These are phyloP conservation scores for Solanum chmielewskii DNA, from an alignment of 257 asterid genomes.

Conservation along the genomic window DNA sequence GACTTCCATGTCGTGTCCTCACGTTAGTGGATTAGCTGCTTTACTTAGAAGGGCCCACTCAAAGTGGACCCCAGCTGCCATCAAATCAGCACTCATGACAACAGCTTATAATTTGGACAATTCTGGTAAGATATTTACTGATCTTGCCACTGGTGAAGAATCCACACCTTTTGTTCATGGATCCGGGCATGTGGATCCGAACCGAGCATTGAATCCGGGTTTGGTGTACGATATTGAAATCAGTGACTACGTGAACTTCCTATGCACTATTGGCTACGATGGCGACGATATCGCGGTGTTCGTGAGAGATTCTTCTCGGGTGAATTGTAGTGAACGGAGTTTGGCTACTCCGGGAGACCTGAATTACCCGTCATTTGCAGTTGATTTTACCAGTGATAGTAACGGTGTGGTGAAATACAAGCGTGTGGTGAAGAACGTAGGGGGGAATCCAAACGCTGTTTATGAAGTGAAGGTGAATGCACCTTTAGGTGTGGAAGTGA, in stretches of 20 bases:
- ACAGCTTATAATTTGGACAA: slow-evolving; percentile 67
- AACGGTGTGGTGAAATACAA: slow-evolving; percentile 40
- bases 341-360: slow-evolving; percentile 55
- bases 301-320: slow-evolving; percentile 18
- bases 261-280: slow-evolving; percentile 66
- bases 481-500: slow-evolving; percentile 65
- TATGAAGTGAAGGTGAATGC: slow-evolving; percentile 62
- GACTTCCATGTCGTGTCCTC: slow-evolving; percentile 95
- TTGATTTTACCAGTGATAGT: slow-evolving; percentile 23
- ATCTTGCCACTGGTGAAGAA: slow-evolving; percentile 64
- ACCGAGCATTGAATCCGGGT: slow-evolving; percentile 72
- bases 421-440: slow-evolving; percentile 71
- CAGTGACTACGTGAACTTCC: slow-evolving; percentile 49
- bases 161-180: slow-evolving; percentile 65
- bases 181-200: slow-evolving; percentile 86
- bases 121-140: slow-evolving; percentile 40
- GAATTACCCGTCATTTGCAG: slow-evolving; percentile 87
- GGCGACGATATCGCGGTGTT: slow-evolving; percentile 30
- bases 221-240: slow-evolving; percentile 49
- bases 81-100: slow-evolving; percentile 85
- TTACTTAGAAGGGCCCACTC: slow-evolving; percentile 60
- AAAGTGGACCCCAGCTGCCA: slow-evolving; percentile 68
- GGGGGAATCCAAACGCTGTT: slow-evolving; percentile 19
- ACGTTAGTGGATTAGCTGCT: slow-evolving; percentile 87
- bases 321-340: slow-evolving; percentile 38